Evolutionary conservation across 192 early-diverging fungal species (phyloP).

Genomic region (Dimargaris cristalligena): DNA sequence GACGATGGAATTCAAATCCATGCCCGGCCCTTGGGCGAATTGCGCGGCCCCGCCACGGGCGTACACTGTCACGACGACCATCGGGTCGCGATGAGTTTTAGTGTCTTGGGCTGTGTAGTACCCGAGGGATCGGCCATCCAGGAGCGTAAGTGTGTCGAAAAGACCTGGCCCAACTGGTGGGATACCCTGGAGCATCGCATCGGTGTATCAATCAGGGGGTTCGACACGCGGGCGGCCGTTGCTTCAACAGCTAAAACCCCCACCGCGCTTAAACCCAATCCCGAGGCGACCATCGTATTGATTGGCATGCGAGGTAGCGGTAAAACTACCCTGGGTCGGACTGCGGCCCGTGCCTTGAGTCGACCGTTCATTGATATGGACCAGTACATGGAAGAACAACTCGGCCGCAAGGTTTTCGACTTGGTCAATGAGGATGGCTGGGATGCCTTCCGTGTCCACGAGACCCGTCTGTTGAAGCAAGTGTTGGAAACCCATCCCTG

Average conservation of each 20-base stretch:
- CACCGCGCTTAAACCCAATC: not conserved
- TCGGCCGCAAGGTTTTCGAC: slow-evolving; percentile 59
- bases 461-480: slow-evolving; percentile 45
- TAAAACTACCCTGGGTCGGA: slow-evolving; percentile 73
- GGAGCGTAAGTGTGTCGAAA: slow-evolving; percentile 95
- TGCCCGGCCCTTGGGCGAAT: slow-evolving; percentile 33
- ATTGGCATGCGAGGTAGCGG: slow-evolving; percentile 99
- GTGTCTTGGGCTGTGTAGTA: slow-evolving; percentile 60
- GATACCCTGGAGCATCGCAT: slow-evolving; percentile 74
- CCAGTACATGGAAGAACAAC: slow-evolving; percentile 50
- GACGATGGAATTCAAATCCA: slow-evolving; percentile 83
- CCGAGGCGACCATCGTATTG: slow-evolving; percentile 57
- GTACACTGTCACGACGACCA: slow-evolving; percentile 96
- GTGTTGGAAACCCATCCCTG: slow-evolving; percentile 38
- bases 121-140: slow-evolving; percentile 55
- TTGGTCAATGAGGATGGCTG: slow-evolving; percentile 65
- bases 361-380: slow-evolving; percentile 84
- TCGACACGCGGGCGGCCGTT: slow-evolving; percentile 2
- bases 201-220: slow-evolving; percentile 33
- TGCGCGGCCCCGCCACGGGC: slow-evolving; percentile 38
- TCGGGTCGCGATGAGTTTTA: slow-evolving; percentile 94
- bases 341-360: slow-evolving; percentile 44
- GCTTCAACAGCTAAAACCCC: not conserved
- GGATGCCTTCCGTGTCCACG: slow-evolving; percentile 72
- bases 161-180: slow-evolving; percentile 99